Conservation (phyloP, 768 basidiomycete species). For the Mycena kentingensis region DNA sequence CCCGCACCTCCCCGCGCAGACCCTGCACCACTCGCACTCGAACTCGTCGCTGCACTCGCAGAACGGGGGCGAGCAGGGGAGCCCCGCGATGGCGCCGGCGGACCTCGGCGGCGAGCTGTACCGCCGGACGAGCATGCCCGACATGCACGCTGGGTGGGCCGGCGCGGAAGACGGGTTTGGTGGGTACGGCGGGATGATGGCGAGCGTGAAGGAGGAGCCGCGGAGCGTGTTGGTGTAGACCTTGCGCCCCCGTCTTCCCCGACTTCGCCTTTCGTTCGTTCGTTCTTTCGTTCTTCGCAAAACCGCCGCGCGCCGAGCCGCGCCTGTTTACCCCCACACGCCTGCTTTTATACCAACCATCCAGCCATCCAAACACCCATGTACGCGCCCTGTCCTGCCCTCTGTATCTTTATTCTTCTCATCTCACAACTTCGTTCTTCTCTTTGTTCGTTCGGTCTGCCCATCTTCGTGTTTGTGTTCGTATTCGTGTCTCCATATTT, state of each 20-base stretch:
- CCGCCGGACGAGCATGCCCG: slow-evolving; percentile 9
- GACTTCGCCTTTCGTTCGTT: neutral
- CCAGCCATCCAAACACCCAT: too few relatives aligned
- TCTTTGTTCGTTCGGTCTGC: too few relatives aligned
- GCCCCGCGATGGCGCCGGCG: neutral
- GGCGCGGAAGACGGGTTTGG: neutral
- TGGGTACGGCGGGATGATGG: neutral
- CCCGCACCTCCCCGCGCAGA: neutral
- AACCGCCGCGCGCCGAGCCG: neutral
- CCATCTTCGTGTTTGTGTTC: too few relatives aligned
- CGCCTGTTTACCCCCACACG: too few relatives aligned
- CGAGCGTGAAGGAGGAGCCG: slow-evolving; percentile 24
- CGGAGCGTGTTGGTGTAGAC: slow-evolving; percentile 9
- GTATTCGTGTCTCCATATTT: too few relatives aligned
- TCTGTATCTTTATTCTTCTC: too few relatives aligned
- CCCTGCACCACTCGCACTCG: slow-evolving; percentile 1
- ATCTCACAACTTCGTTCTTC: too few relatives aligned
- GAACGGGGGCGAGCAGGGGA: neutral
- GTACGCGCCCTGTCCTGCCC: too few relatives aligned
- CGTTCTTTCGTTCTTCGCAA: neutral
- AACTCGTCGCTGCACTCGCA: slow-evolving; percentile 7
- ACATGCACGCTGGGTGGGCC: neutral
- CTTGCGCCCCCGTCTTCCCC: neutral
- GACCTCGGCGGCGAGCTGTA: slow-evolving; percentile 6
- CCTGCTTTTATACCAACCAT: too few relatives aligned